phyloP scores from a whole-genome alignment of 352 stramenopile species.

The Pythium phragmitis region DNA sequence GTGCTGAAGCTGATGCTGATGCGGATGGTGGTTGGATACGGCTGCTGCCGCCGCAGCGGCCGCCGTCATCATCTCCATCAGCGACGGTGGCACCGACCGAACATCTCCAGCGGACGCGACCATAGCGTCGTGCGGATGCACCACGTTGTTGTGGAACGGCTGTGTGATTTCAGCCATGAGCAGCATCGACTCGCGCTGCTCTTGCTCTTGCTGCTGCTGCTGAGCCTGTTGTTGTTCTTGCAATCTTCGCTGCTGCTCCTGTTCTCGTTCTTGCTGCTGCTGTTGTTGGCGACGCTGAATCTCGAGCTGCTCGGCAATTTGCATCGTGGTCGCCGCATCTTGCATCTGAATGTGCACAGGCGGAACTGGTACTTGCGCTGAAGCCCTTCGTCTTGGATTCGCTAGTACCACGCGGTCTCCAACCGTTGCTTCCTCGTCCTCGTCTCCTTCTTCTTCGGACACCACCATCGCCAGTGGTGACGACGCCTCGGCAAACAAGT shows the following conservation, averaged over 20 bases:
- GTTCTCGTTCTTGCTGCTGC: neutral
- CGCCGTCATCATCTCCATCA: constrained; percentile 29
- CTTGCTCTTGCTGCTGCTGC: constrained; percentile 9
- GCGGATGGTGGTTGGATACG: constrained; percentile 12
- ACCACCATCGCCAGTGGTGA: neutral
- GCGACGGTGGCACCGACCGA: constrained; percentile 15
- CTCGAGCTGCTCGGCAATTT: constrained; percentile 8
- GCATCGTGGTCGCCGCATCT: neutral
- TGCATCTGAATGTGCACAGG: neutral
- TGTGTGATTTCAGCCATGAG: constrained; percentile 21
- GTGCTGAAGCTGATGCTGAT: constrained; percentile 9
- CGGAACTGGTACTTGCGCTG: neutral
- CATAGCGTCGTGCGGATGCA: constrained; percentile 3
- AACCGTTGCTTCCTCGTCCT: neutral
- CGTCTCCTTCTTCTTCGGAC: neutral
- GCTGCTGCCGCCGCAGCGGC: constrained; percentile 12
- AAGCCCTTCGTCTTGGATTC: neutral
- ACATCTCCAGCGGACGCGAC: constrained; percentile 1
- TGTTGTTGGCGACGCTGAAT: constrained; percentile 15
- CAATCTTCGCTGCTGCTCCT: neutral
- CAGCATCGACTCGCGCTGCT: constrained; percentile 15
- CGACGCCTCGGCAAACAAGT: constrained; percentile 26
- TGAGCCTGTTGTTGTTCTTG: neutral
- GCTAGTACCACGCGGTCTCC: neutral
- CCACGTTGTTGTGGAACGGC: constrained; percentile 5